Evolutionary conservation across 305 asterid genomes (phyloP).

Genomic region (Fraxinus paxiana): DNA sequence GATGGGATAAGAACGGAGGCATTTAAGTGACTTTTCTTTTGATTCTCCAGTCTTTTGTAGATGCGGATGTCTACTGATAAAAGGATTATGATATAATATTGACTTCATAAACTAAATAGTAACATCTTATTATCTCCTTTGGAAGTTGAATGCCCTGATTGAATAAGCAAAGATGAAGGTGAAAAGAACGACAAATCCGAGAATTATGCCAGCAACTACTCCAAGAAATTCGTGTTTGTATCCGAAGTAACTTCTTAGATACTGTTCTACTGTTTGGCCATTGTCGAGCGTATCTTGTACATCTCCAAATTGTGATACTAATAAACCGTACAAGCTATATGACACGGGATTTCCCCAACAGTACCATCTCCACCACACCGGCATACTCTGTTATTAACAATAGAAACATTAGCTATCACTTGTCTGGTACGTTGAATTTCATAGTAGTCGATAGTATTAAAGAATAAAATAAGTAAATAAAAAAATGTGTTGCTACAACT

Average conservation of each 20-base stretch:
- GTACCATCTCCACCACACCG: slow-evolving; percentile 72
- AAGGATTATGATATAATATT: neutral
- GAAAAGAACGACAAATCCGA: slow-evolving; percentile 27
- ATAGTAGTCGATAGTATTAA: neutral
- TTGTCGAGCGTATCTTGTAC: slow-evolving; percentile 1
- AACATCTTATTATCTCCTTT: slow-evolving; percentile 19
- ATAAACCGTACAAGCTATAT: slow-evolving; percentile 51
- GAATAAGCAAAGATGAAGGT: slow-evolving; percentile 31
- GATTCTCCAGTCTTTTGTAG: neutral
- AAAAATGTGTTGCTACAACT: slow-evolving; percentile 6
- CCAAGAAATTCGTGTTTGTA: slow-evolving; percentile 26
- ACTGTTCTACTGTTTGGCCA: slow-evolving; percentile 22
- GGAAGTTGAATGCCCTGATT: slow-evolving; percentile 30
- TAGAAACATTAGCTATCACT: neutral
- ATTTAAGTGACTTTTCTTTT: neutral
- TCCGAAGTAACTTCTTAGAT: slow-evolving; percentile 17
- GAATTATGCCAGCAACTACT: slow-evolving; percentile 20
- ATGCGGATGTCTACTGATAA: neutral
- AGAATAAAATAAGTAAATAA: neutral
- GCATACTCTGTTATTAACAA: slow-evolving; percentile 37
- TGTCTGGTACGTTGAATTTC: neutral
- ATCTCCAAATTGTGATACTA: slow-evolving; percentile 45
- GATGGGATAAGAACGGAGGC: neutral
- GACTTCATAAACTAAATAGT: neutral
- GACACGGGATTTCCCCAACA: slow-evolving; percentile 46